Evolutionary conservation across 768 basidiomycete species (phyloP), one percentile per base, ranked within the genome.

Genomic region (Termitomyces sp.): DNA sequence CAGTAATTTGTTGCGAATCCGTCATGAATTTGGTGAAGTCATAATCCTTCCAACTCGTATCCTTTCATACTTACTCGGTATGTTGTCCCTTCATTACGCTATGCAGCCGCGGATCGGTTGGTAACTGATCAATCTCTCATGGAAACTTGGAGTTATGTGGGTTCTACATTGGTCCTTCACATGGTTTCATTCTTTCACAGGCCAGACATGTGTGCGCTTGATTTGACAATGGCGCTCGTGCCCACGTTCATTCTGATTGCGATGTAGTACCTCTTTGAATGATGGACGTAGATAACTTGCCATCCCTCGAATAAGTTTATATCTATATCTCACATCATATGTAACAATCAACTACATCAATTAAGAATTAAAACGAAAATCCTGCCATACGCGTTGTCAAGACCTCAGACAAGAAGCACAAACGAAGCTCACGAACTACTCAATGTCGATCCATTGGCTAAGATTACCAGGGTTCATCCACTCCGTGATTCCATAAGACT

Each of bases 391-490:
- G 13, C 18, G 9, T 24, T 50, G 33, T 5, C 4, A 14, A 35
- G 20, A 28, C 30, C 20, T 9, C 12, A 26, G 30, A 22, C 16
- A 14, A 32, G 10, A 28, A 24, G 47, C 26, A 28, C 18, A 10
- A 16, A 10, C 33, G 22, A 47, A 33, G 44, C 16, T 36, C 10
- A 46, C 50, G 71, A 90, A 16, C 58, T 81, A 48, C 52, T 72
- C 5, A 62, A 77, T 51, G 8, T 20, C 22, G 7, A 40, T 32
- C 58, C 56, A 62, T 16, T 62, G 61, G 30, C 58, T 57, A 32
- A 57, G 12, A 30, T 54, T 57, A 20, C 54, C 61, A 18, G 58
- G 40, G 38, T 62, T 62, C 58, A 62, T 62, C 61, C 61, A 62
- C 47, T 62, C 61, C 6, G 58, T 57, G 14, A 62, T 46, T 13